Evolutionary conservation across 768 basidiomycete genomes (phyloP), one percentile per base, ranked within the genome.

Genomic region (Podaxis sp.): DNA sequence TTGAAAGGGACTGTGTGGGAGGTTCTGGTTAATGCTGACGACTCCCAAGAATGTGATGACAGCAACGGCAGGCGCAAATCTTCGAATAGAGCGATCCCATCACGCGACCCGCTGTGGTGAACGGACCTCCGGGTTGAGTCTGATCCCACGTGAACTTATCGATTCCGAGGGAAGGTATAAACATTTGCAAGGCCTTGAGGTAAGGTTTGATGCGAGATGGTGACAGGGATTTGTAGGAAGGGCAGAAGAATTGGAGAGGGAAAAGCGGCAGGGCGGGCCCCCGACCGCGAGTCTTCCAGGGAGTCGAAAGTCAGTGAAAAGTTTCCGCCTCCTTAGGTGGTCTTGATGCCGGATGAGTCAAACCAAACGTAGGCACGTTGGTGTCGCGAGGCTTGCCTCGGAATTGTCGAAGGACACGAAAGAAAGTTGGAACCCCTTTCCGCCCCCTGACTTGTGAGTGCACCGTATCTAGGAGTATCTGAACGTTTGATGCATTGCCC

Each of bases 1-100:
- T 76, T 81, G 2, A 81, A 76, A 2, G 86, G 76, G 26, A 64
- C 65, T 33, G 66, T 68, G 64, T 87, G 79, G 30, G 80, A 28
- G 8, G 66, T 63, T 51, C 72, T 73, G 3, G 82, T 82, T 26
- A 67, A 70, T 60, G 75, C 70, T 2, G 87, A 71, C 15, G 76
- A 75, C 9, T 59, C 65, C 11, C 79, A 74, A 9, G 77, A 76
- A 17, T 80, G 65, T 4, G 76, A 75, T 12, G 81, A 77, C 5
- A 84, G 81, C 2, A 87, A 8, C 68, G 9, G 81, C 86, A 22
- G 77, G 33, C 68, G 7, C 82, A 86, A 19, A 77, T 77, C 39
- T 74, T 69, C 2, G 74, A 63, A 24, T 82, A 80, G 3, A 80
- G 76, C 63, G 81, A 85, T 7, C 84, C 84, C 52, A 19, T 46